A percentile compares a stretch with the other conserved stretches of the same genome.
Evolutionary conservation across 306 rosid genomes (phyloP).

Genomic region (Trifolium dubium): DNA sequence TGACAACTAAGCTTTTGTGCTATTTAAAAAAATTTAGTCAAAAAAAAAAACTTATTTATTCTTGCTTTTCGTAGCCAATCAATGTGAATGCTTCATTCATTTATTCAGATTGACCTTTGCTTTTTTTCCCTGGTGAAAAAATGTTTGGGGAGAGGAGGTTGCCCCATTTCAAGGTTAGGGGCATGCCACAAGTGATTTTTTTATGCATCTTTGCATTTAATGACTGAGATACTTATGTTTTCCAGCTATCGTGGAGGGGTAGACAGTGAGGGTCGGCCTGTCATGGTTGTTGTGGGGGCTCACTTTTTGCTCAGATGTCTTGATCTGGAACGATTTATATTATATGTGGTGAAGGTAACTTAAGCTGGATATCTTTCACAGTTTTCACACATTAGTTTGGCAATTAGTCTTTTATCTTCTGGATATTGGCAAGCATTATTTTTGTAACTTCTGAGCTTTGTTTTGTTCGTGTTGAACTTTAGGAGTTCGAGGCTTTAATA

Average conservation of each 20-base stretch:
- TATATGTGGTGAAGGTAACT: conserved; percentile 78
- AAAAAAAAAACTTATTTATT: background rate
- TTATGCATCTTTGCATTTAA: conserved; percentile 25
- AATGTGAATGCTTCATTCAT: conserved; percentile 14
- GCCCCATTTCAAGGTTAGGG: conserved; percentile 20
- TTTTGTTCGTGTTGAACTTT: conserved; percentile 45
- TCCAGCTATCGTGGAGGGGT: conserved; percentile 97
- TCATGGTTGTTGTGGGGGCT: conserved; percentile 98
- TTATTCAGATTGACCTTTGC: conserved; percentile 31
- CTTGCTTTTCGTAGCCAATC: conserved; percentile 25
- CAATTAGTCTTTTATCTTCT: conserved; percentile 8
- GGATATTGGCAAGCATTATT: conserved; percentile 25
- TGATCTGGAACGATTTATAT: conserved; percentile 91
- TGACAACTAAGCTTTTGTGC: conserved; percentile 1
- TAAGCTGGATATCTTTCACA: conserved; percentile 20
- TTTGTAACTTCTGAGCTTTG: background rate
- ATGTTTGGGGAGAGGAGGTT: background rate
- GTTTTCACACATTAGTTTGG: conserved; percentile 7
- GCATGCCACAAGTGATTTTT: background rate
- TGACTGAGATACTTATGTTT: conserved; percentile 29
- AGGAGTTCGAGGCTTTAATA: conserved; percentile 96
- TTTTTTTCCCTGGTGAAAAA: conserved; percentile 8
- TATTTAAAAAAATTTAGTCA: background rate
- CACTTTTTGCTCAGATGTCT: conserved; percentile 95
- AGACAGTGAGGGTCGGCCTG: conserved; percentile 93